Percentiles rank a stretch among this genome's conserved stretches.
Evolutionary conservation across 495 filamentous ascomycete genomes (phyloP).

Genomic region (Stereocaulon alpinum): DNA sequence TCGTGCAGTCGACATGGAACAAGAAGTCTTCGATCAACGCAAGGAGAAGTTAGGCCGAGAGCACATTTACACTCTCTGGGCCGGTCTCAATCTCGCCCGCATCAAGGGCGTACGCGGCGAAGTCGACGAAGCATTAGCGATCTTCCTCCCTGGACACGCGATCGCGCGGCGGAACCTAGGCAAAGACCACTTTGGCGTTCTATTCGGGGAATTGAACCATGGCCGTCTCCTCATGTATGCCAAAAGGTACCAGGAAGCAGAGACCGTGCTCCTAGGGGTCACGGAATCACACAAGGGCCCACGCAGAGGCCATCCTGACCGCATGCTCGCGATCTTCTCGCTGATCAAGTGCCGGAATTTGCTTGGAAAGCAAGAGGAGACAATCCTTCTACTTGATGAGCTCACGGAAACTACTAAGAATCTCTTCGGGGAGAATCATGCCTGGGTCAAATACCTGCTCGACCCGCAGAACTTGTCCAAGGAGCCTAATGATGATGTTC

Average conservation of each 20-base stretch:
- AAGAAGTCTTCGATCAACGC: conserved; percentile 17
- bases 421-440: conserved; percentile 14
- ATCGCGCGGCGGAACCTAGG: conserved; percentile 20
- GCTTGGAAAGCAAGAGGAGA: conserved; percentile 16
- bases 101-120: conserved; percentile 20
- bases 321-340: conserved; percentile 19
- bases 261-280: conserved; percentile 15
- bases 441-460: conserved; percentile 14
- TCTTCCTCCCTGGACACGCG: conserved; percentile 14
- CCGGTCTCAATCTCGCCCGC: conserved; percentile 20
- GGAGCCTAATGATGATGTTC: not conserved
- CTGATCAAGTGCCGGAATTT: conserved; percentile 19
- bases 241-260: conserved; percentile 16
- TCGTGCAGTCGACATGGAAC: conserved; percentile 8
- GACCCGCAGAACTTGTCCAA: conserved; percentile 10
- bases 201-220: conserved; percentile 18
- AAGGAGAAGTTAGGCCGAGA: conserved; percentile 22
- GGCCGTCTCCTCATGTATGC: conserved; percentile 16
- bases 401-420: conserved; percentile 13
- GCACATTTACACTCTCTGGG: conserved; percentile 25
- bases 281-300: conserved; percentile 15
- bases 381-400: conserved; percentile 10
- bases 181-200: conserved; percentile 18
- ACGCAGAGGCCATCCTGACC: conserved; percentile 21
- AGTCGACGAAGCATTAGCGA: conserved; percentile 12